Evolutionary conservation across 2,329 filamentous ascomycete species (phyloP).

Genomic region (Penicillium sp.): DNA sequence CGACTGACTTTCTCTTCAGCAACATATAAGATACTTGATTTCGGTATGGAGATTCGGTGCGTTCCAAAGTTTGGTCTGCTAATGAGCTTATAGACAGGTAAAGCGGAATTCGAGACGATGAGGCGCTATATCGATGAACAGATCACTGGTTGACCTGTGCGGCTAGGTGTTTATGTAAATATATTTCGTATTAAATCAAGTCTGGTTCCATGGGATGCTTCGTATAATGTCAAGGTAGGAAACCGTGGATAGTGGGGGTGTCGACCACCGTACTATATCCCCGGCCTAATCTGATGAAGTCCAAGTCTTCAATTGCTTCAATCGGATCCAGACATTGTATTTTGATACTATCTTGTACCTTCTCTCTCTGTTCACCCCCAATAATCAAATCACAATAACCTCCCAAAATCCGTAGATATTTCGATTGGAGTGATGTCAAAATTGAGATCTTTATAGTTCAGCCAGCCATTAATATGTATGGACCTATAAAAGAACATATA

Average conservation of each 20-base stretch:
- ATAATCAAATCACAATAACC: too few relatives aligned
- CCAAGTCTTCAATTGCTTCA: not conserved
- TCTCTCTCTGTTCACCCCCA: not conserved
- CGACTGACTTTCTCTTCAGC: constrained; percentile 13
- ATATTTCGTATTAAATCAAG: not conserved
- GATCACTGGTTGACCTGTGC: constrained; percentile 19
- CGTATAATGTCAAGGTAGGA: not conserved
- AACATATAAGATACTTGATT: constrained; percentile 41
- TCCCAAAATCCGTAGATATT: not conserved
- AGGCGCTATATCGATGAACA: constrained; percentile 41
- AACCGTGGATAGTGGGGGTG: not conserved
- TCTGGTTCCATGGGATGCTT: too few relatives aligned
- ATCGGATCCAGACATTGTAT: not conserved
- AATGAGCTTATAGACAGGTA: constrained; percentile 32
- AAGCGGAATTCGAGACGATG: constrained; percentile 42
- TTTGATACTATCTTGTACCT: not conserved
- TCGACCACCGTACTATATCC: not conserved
- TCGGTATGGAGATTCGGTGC: constrained; percentile 25
- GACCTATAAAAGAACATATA: not conserved
- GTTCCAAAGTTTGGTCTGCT: not conserved
- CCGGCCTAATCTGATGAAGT: not conserved
- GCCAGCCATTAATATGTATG: too few relatives aligned
- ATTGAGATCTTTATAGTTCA: not conserved
- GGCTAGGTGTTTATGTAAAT: not conserved
- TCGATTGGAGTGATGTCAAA: not conserved